Base-by-base conservation (phyloP, 768 basidiomycete genomes). In the Mrakia frigida region DNA sequence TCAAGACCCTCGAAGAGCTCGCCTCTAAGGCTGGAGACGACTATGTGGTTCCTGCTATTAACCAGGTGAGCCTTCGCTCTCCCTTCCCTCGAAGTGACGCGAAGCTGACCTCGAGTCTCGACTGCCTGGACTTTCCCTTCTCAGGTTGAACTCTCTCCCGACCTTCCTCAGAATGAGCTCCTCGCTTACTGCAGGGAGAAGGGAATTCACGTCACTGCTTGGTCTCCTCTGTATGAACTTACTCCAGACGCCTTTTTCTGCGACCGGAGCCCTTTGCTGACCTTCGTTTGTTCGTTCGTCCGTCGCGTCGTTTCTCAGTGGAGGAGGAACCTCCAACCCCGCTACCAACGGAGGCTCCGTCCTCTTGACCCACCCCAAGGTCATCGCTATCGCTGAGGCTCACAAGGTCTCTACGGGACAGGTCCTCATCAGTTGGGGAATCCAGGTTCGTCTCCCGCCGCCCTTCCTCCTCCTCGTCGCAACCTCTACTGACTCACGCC, bases 361-460 rank as follows among this genome's bases (percentile, higher is more conserved):
- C 23, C 77, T 78, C 28, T 35, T 68, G 16, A 60, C 77, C 33
- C 65, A 91, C 82, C 83, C 88, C 6, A 85, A 84, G 65, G 87
- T 94, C 35, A 80, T 86, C 65, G 87, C 87, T 74, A 86, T 93
- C 67, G 92, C 92, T 31, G 82, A 88, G 77, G 86, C 85, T 80
- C 86, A 90, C 50, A 84, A 85, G 46, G 90, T 88, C 6, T 90
- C 90, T 0, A 85, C 91, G 3, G 93, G 92, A 0, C 91, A 94
- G 82, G 90, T 94, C 52, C 86, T 94, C 74, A 84, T 96, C 77
- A 91, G 92, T 0, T 95, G 92, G 92, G 90, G 88, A 18, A 87
- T 84, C 52, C 82, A 89, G 79, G 87, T 92, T 59, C 93, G 92
- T 18, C 90, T 89, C 83, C 43, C 46, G 3, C 21, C 46, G 46